Evolutionary conservation across 2,329 filamentous ascomycete species (phyloP).

Genomic region (Fusarium domesticum): DNA sequence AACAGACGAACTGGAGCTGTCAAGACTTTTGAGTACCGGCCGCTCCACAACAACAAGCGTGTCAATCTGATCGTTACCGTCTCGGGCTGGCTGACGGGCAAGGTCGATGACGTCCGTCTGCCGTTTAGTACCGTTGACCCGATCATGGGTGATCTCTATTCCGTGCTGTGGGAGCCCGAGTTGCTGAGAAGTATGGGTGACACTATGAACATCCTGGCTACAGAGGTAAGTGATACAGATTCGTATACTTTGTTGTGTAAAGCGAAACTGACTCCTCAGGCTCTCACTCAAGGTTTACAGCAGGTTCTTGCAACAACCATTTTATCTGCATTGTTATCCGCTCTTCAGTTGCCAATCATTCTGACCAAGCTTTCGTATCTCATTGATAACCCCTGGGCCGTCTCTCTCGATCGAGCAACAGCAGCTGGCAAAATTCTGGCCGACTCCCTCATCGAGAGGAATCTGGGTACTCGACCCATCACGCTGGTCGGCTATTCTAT

Average conservation of each 20-base stretch:
- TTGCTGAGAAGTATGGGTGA: conserved; percentile 98
- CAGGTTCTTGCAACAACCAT: conserved; percentile 91
- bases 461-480: conserved; percentile 84
- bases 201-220: conserved; percentile 96
- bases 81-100: conserved; percentile 97
- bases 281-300: conserved; percentile 91
- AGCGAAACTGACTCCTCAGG: conserved; percentile 47
- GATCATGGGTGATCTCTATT: conserved; percentile 97
- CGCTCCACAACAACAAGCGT: conserved; percentile 95
- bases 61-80: conserved; percentile 95
- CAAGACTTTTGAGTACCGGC: conserved; percentile 94
- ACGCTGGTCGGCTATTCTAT: conserved; percentile 95
- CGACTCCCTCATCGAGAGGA: conserved; percentile 88
- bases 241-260: neutral
- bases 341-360: conserved; percentile 86
- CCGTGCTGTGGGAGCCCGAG: conserved; percentile 94
- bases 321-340: conserved; percentile 84
- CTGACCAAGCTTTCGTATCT: conserved; percentile 92
- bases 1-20: conserved; percentile 85
- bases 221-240: conserved; percentile 64
- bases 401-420: conserved; percentile 89
- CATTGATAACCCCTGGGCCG: conserved; percentile 97
- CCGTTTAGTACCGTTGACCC: conserved; percentile 96
- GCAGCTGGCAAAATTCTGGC: conserved; percentile 88
- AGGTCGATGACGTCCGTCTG: conserved; percentile 91